These are phyloP conservation scores for Triticum timopheevii DNA, from an alignment of 176 grass and related monocot species.

Conservation along the genomic window DNA sequence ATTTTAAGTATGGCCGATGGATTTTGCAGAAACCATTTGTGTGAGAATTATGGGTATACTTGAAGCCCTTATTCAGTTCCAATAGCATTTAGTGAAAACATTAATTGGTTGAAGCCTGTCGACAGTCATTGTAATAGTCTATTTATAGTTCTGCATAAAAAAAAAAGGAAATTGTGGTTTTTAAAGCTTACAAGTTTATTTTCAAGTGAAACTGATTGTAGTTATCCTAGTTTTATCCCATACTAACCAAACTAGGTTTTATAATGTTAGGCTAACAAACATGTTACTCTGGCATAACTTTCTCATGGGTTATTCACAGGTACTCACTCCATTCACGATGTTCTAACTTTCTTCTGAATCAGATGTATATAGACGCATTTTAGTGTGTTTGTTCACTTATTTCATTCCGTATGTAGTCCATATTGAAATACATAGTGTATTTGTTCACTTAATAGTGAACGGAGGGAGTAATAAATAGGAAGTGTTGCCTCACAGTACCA, in stretches of 20 bases:
- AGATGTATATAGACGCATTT: too few species aligned
- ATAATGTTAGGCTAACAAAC: background rate
- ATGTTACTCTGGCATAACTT: background rate
- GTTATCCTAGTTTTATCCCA: background rate
- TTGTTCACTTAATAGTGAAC: too few species aligned
- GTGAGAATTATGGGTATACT: background rate
- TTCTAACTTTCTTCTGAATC: too few species aligned
- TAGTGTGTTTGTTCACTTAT: too few species aligned
- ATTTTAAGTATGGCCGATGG: background rate
- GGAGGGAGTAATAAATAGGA: background rate
- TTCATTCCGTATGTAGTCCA: too few species aligned
- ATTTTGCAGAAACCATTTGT: background rate
- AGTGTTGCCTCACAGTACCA: background rate
- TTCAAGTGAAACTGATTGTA: background rate
- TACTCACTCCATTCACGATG: too few species aligned
- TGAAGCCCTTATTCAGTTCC: background rate
- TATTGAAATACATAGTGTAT: too few species aligned
- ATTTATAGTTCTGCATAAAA: background rate
- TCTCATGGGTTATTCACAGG: background rate
- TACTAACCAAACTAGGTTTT: background rate
- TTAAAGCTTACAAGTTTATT: background rate
- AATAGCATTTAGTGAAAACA: conserved; percentile 8
- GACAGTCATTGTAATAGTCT: background rate
- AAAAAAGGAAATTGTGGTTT: background rate
- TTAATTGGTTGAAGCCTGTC: background rate